Evolutionary conservation across 257 asterid genomes (phyloP), one percentile per base, ranked within the genome.

Genomic region (Petrea volubilis): DNA sequence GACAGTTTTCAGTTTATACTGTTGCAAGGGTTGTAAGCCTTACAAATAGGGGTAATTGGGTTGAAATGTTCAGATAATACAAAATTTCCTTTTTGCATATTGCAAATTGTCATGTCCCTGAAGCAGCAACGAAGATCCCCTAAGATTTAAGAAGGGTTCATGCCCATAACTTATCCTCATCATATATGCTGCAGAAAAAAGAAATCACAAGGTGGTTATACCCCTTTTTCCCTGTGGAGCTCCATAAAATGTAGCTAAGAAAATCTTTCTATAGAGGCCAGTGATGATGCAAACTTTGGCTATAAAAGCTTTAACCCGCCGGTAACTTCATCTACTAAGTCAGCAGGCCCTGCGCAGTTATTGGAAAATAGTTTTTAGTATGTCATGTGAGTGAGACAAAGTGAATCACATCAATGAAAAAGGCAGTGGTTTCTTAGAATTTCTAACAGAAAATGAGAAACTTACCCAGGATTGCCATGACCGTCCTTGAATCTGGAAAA

Each of bases 391-490:
- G 49, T 43, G 17, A 13, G 49, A 43, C 3, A 43, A 43, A 9
- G 49, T 43, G 12, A n/a, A 43, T 43, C 49, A 43, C 17, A 0
- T 9, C n/a, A 15, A 43, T 43, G n/a, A 43, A 43, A 1, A 43
- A 9, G 49, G 49, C 3, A 43, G 49, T 43, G 49, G 10, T 43
- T 12, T 43, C 49, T 43, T 43, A 43, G 49, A 13, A 43, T 43
- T 9, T 43, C 49, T 13, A 43, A 43, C 49, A 43, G 49, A 43
- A 51, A 46, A 28, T 25, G 23, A 28, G 21, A 49, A 71, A 57
- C 92, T 61, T 79, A 88, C 98, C 99, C 44, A 94, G 89, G 76
- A 94, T 72, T 57, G 98, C 92, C 99, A 94, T 94, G 77, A 94
- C 99, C 3, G 99, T 94, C 86, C 93, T 94, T 71, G 99, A 91